These are phyloP conservation scores for Ensete glaucum DNA, from an alignment of 176 grass and related monocot species.

Conservation along the genomic window DNA sequence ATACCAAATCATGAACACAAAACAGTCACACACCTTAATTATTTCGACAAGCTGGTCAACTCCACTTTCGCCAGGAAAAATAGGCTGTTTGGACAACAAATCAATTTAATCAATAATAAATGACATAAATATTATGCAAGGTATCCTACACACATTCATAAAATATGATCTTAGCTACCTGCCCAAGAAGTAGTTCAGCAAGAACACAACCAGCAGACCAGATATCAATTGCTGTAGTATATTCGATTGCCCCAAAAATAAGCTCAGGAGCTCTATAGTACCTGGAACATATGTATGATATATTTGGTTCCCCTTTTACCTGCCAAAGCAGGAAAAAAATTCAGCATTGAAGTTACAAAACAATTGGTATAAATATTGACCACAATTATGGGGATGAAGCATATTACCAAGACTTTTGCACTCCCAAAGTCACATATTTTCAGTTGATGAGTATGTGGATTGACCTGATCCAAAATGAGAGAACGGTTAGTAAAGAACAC, in stretches of 20 bases:
- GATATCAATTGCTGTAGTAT: slow-evolving; percentile 80
- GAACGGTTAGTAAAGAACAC: neutral
- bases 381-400: neutral
- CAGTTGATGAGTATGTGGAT: slow-evolving; percentile 75
- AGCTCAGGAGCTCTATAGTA: slow-evolving; percentile 91
- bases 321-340: slow-evolving; percentile 17
- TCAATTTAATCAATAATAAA: neutral
- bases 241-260: slow-evolving; percentile 85
- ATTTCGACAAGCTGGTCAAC: slow-evolving; percentile 89
- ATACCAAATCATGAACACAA: neutral
- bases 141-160: neutral
- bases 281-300: slow-evolving; percentile 90
- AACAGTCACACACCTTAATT: slow-evolving; percentile 42
- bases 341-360: slow-evolving; percentile 16
- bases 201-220: slow-evolving; percentile 90
- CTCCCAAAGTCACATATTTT: slow-evolving; percentile 85
- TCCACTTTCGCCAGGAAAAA: slow-evolving; percentile 73
- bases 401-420: slow-evolving; percentile 69
- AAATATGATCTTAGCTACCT: slow-evolving; percentile 30
- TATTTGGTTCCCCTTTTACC: slow-evolving; percentile 87
- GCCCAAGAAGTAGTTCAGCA: slow-evolving; percentile 72
- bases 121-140: neutral
- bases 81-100: slow-evolving; percentile 34
- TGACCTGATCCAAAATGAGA: slow-evolving; percentile 39
- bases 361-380: neutral